Evolutionary conservation across 352 stramenopile species (phyloP), one percentile per base, ranked within the genome.

Genomic region (Aphanomyces invadans): DNA sequence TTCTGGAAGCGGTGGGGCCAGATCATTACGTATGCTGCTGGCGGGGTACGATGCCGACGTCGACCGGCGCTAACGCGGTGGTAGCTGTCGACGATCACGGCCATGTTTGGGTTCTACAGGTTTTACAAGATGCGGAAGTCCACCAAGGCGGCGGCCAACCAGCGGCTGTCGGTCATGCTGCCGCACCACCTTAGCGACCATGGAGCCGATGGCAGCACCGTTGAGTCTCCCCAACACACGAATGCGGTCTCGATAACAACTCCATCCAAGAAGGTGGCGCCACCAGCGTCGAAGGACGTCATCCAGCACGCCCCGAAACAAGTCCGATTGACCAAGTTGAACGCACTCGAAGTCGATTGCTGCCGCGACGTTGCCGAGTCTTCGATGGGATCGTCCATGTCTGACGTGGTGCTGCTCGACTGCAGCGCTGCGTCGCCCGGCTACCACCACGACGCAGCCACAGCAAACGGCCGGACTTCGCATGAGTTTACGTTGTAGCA

Each of bases 1-100:
- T 19, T 33, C 17, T 67, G 60, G 60, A 67, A 57, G 46, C 38
- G 38, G 44, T 67, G 60, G 60, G 60, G 60, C n/a, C 60, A 67
- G 36, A 49, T 67, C 31, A n/a, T 67, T n/a, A 67, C 60, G 28
- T 67, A 67, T 28, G 33, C 21, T 9, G 60, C 60, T 7, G 60
- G 60, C 23, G 60, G 60, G 42, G 60, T 67, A 57, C 9, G 45
- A 29, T 60, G 17, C 15, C 38, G 15, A 9, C 38, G 17, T 64
- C 11, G 25, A 19, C 25, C 10, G 31, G 25, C 29, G 4, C 19
- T 9, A n/a, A 21, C 49, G 38, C 38, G 4, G 15, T 19, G 56
- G 60, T 59, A 67, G 60, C 38, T 51, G 26, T 67, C 60, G 42
- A 36, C 25, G 10, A 28, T 67, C 33, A 67, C 60, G 49, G 60